Evolutionary conservation across 371 early-diverging fungal species (phyloP).

Genomic region (Vairimorpha apis): DNA sequence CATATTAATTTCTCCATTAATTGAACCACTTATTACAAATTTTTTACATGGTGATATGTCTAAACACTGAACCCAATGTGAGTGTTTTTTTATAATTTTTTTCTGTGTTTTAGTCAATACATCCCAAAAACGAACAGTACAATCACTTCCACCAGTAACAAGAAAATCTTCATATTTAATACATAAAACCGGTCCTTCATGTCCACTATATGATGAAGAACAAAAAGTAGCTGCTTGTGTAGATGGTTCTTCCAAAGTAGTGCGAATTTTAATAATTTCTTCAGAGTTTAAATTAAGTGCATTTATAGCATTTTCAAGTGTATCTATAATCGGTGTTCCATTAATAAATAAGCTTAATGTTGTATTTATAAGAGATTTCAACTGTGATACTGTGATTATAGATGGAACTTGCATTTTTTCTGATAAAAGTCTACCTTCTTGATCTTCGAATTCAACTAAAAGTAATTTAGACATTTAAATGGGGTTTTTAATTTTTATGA

Average conservation of each 20-base stretch:
- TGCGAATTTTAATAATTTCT: constrained; percentile 44
- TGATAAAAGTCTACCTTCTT: constrained; percentile 33
- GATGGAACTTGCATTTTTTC: constrained; percentile 48
- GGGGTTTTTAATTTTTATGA: neutral
- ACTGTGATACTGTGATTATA: constrained; percentile 33
- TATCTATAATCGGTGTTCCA: constrained; percentile 38
- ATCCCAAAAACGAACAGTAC: constrained; percentile 89
- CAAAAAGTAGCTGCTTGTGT: constrained; percentile 55
- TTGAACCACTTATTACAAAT: constrained; percentile 79
- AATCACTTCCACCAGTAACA: constrained; percentile 83
- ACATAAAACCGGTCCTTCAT: constrained; percentile 81
- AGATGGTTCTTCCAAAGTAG: constrained; percentile 24
- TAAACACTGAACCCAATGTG: constrained; percentile 76
- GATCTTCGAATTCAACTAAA: constrained; percentile 49
- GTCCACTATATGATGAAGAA: constrained; percentile 65
- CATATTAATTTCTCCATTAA: constrained; percentile 76
- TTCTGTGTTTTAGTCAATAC: constrained; percentile 69
- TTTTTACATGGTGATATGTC: constrained; percentile 72
- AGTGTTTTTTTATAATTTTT: constrained; percentile 66
- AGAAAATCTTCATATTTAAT: constrained; percentile 76
- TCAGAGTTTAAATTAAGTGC: constrained; percentile 64
- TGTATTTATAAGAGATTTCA: constrained; percentile 37
- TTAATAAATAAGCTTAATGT: constrained; percentile 46
- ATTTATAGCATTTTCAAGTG: constrained; percentile 60
- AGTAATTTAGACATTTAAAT: neutral